Evolutionary conservation across 108 stramenopile genomes (phyloP), one percentile per base, ranked within the genome.

Genomic region (Pseudonitzschia pungens): DNA sequence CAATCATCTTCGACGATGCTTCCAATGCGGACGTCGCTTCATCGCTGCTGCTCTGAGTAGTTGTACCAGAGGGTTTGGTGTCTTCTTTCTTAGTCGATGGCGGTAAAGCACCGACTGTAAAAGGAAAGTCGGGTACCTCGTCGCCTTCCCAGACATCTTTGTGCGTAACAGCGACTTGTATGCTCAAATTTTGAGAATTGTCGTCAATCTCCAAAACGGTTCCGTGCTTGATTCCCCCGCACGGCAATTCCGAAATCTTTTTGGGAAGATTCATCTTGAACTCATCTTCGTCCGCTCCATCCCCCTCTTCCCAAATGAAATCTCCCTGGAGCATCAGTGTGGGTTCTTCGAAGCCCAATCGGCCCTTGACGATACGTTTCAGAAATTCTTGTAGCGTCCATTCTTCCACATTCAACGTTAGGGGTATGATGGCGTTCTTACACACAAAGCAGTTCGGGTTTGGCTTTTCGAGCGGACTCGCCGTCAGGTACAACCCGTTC

Each of bases 391-490:
- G 69, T 69, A 96, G 80, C 3, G 93, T 95, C 88, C 81, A 92
- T 63, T 81, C 64, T n/a, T 86, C 63, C 5, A 87, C 87, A 76
- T 97, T 87, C 33, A 96, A 28, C 28, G 84, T 66, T 22, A 96
- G 54, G 2, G 79, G 78, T 22, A 96, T 71, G 22, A 69, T 75
- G n/a, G 89, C 91, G 73, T 89, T 87, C 53, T 88, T 82, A 83
- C 98, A 99, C 0, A 98, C 98, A 79, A 92, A 97, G 81, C 97
- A 99, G 26, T 84, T 82, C 2, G 88, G 85, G 69, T 95, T 91
- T 20, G 95, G 97, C 28, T 74, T 70, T 50, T 88, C 84, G 65
- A 97, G 82, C 2, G 64, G 70, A 36, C 83, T 84, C 0, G 98
- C 92, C 51, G 88, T 89, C 55, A 97, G 65, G 27, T 84, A 82